These are phyloP conservation scores for Litchi chinensis DNA, from an alignment of 345 rosid species.

Conservation along the genomic window DNA sequence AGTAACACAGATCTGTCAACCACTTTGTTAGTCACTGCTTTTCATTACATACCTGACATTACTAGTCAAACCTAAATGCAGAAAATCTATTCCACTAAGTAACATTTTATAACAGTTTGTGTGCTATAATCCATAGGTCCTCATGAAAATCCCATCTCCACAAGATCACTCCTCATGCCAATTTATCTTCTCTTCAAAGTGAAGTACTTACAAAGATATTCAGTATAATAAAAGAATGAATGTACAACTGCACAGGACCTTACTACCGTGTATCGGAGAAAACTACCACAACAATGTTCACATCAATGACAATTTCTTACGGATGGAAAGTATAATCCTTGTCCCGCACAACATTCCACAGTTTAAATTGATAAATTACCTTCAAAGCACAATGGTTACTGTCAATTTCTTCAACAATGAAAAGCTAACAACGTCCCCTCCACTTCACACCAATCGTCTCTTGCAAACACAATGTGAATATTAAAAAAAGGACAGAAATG, in stretches of 20 bases:
- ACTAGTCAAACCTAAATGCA: background rate
- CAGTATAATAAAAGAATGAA: background rate
- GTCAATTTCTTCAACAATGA: conserved; percentile 71
- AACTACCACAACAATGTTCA: background rate
- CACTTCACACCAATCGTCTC: conserved; percentile 83
- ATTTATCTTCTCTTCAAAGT: background rate
- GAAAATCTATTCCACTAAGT: background rate
- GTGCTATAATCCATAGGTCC: background rate
- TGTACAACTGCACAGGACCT: background rate
- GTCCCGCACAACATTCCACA: conserved; percentile 33
- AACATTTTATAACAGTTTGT: background rate
- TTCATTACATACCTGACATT: background rate
- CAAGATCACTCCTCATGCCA: background rate
- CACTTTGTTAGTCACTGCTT: background rate
- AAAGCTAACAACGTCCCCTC: conserved; percentile 70
- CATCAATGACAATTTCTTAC: conserved; percentile 17
- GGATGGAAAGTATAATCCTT: conserved; percentile 21
- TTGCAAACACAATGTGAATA: conserved; percentile 90
- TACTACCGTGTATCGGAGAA: background rate
- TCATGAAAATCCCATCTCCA: background rate
- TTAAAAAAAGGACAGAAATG: conserved; percentile 41
- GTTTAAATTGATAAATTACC: conserved; percentile 60
- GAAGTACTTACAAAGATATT: background rate
- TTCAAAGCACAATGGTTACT: conserved; percentile 49
- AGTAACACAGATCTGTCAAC: background rate